Base-by-base conservation (phyloP, 2,329 filamentous ascomycete genomes). In the Scedosporium minutisporum region DNA sequence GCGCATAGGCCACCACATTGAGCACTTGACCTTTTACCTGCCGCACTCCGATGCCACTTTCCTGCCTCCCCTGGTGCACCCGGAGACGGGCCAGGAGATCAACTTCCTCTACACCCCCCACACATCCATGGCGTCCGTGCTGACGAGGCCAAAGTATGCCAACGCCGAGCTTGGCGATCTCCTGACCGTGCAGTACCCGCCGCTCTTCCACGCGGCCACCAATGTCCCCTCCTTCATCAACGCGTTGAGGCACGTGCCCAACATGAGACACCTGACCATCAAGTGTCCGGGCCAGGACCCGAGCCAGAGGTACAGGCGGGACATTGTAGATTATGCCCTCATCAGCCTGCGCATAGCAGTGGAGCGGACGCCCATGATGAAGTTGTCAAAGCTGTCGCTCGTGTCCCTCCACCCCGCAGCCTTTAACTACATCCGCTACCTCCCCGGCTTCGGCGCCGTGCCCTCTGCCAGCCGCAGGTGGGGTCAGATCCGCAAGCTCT, bases 191-290 rank as follows among this genome's bases (percentile, higher is more conserved):
- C 91, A 96, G 75, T 96, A 96, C 70, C 90, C 91, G 61, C 90
- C 92, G 5, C 77, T 96, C 16, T 96, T 96, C 76, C 92, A 96
- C 71, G 90, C 91, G 6, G 90, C 92, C 6, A 93, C 90, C 65
- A 95, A 96, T 71, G 88, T 96, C 6, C 84, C 89, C 4, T 89
- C 90, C 46, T 96, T 96, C 76, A 87, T 93, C 68, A 82, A 86
- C 66, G 89, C 89, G 58, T 80, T 96, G 71, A 82, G 82, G 42
- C 78, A 86, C 65, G 73, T 96, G 69, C 77, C 84, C 63, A 88
- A 87, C 68, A 78, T 96, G 68, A 80, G 84, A 57, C 89, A 93
- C 71, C 79, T 96, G 64, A 88, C 84, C 58, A 82, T 96, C 70
- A 86, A 85, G 65, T 95, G 90, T 67, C 89, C 90, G 4, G 88